These are phyloP conservation scores for Globisporangium recalcitrans DNA, from an alignment of 352 stramenopile genomes.

Conservation along the genomic window DNA sequence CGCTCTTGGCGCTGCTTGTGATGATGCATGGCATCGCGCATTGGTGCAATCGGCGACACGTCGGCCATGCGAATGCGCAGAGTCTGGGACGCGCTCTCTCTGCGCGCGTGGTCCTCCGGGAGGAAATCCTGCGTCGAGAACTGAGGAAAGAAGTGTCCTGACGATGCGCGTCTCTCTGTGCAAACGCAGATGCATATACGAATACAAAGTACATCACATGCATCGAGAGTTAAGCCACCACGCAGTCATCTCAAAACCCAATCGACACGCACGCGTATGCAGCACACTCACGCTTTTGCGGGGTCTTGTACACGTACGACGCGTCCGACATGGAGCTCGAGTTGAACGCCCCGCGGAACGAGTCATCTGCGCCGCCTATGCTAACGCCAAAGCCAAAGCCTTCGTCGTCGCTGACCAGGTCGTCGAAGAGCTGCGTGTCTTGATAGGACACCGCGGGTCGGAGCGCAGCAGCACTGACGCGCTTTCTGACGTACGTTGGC, in stretches of 20 bases:
- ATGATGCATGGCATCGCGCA: slow-evolving; percentile 11
- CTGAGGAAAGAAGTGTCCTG: slow-evolving; percentile 33
- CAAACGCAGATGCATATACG: neutral
- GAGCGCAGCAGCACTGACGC: neutral
- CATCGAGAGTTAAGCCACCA: neutral
- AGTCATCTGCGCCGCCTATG: neutral
- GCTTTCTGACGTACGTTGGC: neutral
- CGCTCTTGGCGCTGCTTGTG: slow-evolving; percentile 2
- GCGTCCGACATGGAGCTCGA: slow-evolving; percentile 25
- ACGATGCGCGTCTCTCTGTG: slow-evolving; percentile 6
- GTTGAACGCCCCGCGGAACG: slow-evolving; percentile 8
- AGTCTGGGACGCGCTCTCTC: slow-evolving; percentile 41
- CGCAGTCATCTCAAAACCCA: neutral
- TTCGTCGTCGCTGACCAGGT: neutral
- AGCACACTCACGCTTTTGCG: slow-evolving; percentile 16
- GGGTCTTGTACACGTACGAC: slow-evolving; percentile 73
- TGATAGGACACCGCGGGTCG: neutral
- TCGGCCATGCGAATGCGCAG: slow-evolving; percentile 43
- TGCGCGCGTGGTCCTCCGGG: slow-evolving; percentile 2
- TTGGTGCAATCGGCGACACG: slow-evolving; percentile 56
- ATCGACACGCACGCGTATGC: slow-evolving; percentile 8
- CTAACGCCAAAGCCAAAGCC: neutral
- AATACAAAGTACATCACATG: neutral
- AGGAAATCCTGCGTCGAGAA: slow-evolving; percentile 60
- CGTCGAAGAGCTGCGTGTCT: slow-evolving; percentile 12